Conservation (phyloP, 768 basidiomycete genomes). For the Mycena epipterygia region DNA sequence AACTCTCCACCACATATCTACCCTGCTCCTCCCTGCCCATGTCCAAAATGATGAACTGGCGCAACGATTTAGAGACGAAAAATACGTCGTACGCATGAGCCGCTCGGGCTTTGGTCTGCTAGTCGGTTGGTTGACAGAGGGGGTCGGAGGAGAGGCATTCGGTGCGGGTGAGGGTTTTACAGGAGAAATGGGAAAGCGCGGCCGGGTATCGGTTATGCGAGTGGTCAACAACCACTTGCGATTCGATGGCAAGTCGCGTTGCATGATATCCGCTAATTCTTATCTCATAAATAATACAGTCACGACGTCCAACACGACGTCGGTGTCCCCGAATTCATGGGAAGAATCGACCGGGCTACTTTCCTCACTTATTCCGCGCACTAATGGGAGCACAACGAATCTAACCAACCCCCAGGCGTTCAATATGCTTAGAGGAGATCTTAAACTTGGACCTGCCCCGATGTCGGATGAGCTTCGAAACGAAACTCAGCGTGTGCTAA, state of each 20-base stretch:
- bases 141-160: slow-evolving; percentile 86
- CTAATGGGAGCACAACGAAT: slow-evolving; percentile 61
- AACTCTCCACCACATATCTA: slow-evolving; percentile 83
- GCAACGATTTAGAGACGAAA: slow-evolving; percentile 89
- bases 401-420: slow-evolving; percentile 78
- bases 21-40: slow-evolving; percentile 85
- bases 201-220: slow-evolving; percentile 90
- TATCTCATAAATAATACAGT: slow-evolving; percentile 60
- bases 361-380: slow-evolving; percentile 80
- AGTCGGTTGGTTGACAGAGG: slow-evolving; percentile 97
- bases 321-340: slow-evolving; percentile 76
- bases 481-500: slow-evolving; percentile 84
- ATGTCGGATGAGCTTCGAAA: slow-evolving; percentile 83
- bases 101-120: slow-evolving; percentile 93
- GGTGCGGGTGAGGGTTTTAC: slow-evolving; percentile 85
- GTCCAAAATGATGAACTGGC: slow-evolving; percentile 87
- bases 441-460: slow-evolving; percentile 90
- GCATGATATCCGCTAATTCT: slow-evolving; percentile 8
- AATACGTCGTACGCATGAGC: slow-evolving; percentile 91
- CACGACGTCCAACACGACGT: slow-evolving; percentile 75
- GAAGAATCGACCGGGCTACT: slow-evolving; percentile 90
- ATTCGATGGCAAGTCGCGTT: slow-evolving; percentile 79
- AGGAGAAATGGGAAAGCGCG: slow-evolving; percentile 86
- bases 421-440: slow-evolving; percentile 79
- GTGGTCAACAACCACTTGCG: slow-evolving; percentile 95